These are phyloP conservation scores for Staphylotrichum tortipilum DNA, from an alignment of 495 filamentous ascomycete species.

Conservation along the genomic window DNA sequence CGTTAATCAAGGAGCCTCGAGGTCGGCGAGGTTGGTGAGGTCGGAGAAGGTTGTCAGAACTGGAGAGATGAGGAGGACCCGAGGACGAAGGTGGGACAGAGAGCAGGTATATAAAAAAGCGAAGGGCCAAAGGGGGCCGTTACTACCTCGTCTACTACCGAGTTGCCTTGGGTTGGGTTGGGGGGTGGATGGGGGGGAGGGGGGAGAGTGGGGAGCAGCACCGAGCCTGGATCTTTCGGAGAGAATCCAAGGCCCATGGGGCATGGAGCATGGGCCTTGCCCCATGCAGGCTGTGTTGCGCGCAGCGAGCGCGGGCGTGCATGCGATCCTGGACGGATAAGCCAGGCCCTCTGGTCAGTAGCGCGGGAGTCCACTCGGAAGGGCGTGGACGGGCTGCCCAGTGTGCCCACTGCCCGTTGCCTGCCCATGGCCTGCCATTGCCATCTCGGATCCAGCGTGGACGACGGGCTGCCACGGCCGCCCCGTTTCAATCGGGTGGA, in stretches of 20 bases:
- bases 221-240: not conserved
- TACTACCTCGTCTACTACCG: not conserved
- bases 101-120: not conserved
- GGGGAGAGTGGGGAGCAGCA: slow-evolving; percentile 6
- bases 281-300: slow-evolving; percentile 2
- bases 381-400: not conserved
- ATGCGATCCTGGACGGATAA: slow-evolving; percentile 5
- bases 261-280: not conserved
- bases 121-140: not conserved
- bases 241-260: not conserved
- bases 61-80: not conserved
- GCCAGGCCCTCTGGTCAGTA: not conserved
- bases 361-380: not conserved
- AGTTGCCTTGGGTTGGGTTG: too few species aligned
- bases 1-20: too few species aligned
- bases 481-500: slow-evolving; percentile 3
- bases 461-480: too few species aligned
- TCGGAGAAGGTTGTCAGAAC: too few species aligned
- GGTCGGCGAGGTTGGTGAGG: too few species aligned
- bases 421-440: not conserved
- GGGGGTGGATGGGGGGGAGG: too few species aligned
- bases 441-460: not conserved
- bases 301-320: slow-evolving; percentile 2
- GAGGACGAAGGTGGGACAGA: slow-evolving; percentile 9
- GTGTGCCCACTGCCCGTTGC: too few species aligned